Base-by-base conservation (phyloP, 225 moss, liverwort and hornwort species). In the Climacium dendroides region DNA sequence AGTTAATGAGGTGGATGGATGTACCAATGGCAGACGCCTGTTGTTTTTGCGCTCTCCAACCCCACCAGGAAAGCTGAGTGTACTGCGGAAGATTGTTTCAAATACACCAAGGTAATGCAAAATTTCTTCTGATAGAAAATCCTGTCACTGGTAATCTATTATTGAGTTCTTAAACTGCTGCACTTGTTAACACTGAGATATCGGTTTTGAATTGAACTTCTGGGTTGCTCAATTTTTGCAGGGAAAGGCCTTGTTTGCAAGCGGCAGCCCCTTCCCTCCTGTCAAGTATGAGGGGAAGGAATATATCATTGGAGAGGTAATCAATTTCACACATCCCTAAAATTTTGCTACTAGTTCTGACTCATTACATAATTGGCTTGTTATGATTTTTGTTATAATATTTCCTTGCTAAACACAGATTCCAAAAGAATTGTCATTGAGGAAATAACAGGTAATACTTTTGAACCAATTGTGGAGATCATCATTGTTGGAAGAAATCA, bases 21-120 rank as follows among this genome's bases (percentile, higher is more conserved):
- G 19, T 83, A n/a, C n/a, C 8, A 8, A 6, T 87, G 85, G 61
- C 94, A 94, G 94, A 92, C 92, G 2, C 94, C 94, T 43, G 69
- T 94, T 79, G 90, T 94, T 52, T 92, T 94, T 71, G 92, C 96
- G 13, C 94, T 98, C 69, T 98, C 98, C 25, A 98, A 98, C 83
- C 96, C 96, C 10, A 93, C 95, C 2, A 93, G 91, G 61, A 96
- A 96, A 90, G 94, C 96, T 5, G 98, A 98, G 86, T 96, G 96
- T 92, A 94, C 96, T 22, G 94, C 95, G 13, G 92, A 96, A 85
- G 92, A 98, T 55, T 97, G 96, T 67, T 96, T 87, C 86, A 92
- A 91, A 70, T 91, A 63, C 83, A 94, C 94, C 39, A 92, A 92
- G 94, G 94, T 92, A 92, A 35, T 52, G 15, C 48, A 20, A 35